Percentiles rank a stretch among this genome's conserved stretches.
These are phyloP conservation scores for Starmerella geochares DNA, from an alignment of 805 yeast genomes.

Conservation along the genomic window DNA sequence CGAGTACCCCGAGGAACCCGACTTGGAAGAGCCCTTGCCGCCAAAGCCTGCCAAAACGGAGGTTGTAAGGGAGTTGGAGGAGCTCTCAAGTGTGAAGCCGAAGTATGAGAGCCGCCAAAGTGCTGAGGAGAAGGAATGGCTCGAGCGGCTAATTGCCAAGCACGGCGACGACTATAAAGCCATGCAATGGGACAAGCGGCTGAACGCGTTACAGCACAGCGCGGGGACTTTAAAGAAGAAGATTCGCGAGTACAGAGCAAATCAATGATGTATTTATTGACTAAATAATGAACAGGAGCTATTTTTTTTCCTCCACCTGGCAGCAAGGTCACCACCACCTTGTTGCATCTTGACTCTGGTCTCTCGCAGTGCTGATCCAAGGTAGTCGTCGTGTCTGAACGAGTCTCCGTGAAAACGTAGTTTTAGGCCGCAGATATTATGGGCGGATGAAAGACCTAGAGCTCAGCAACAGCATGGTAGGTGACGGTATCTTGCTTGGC, in stretches of 20 bases:
- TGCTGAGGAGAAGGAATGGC: conserved; percentile 68
- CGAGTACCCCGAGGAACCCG: conserved; percentile 33
- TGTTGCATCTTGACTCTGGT: too few species aligned
- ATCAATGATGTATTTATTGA: neutral
- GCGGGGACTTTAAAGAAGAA: conserved; percentile 74
- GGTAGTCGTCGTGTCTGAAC: too few species aligned
- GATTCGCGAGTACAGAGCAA: conserved; percentile 40
- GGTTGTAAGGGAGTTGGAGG: conserved; percentile 63
- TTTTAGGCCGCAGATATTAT: neutral
- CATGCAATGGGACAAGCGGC: conserved; percentile 86
- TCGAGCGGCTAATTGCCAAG: conserved; percentile 50
- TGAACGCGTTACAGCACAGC: conserved; percentile 72
- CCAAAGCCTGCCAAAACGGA: conserved; percentile 46
- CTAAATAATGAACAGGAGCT: neutral
- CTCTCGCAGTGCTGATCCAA: too few species aligned
- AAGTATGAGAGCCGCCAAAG: conserved; percentile 40
- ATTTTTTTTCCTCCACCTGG: too few species aligned
- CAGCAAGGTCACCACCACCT: too few species aligned
- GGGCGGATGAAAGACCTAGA: conserved; percentile 29
- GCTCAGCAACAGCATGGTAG: conserved; percentile 86
- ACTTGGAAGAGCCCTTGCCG: conserved; percentile 56
- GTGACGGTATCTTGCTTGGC: conserved; percentile 46
- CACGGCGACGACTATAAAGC: conserved; percentile 80
- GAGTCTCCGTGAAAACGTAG: too few species aligned
- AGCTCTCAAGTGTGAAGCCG: conserved; percentile 38